phyloP scores from a whole-genome alignment of 148 eudicot species.

The Heliamphora exappendiculata region DNA sequence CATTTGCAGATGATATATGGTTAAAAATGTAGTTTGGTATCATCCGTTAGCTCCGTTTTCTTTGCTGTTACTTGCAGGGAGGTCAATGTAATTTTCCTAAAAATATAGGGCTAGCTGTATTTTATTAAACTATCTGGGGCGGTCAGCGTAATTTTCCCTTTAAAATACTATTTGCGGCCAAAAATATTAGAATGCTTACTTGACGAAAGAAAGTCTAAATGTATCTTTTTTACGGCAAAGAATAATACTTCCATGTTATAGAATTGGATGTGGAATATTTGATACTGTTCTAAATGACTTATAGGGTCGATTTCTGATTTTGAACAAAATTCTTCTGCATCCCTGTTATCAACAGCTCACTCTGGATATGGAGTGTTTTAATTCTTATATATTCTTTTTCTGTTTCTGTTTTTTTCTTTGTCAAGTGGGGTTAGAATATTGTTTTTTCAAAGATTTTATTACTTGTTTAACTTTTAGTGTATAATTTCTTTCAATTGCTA shows the following conservation, averaged over 20 bases:
- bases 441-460: not conserved
- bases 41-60: no score
- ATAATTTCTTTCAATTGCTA: not conserved
- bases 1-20: no score
- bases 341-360: not conserved
- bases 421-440: not conserved
- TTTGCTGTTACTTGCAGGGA: no score
- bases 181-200: not conserved
- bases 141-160: no score
- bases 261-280: not conserved
- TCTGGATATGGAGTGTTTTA: not conserved
- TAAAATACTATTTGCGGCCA: no score
- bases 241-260: not conserved
- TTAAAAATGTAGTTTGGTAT: no score
- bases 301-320: not conserved
- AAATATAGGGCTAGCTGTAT: no score
- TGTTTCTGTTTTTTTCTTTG: not conserved
- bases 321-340: not conserved
- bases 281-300: not conserved
- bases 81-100: no score
- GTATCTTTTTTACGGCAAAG: not conserved
- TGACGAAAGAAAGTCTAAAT: not conserved
- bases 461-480: not conserved
- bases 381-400: not conserved
- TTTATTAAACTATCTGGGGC: no score